Evolutionary conservation across 1,139 yeast genomes (phyloP).

Genomic region (Zygosaccharomyces sapae): DNA sequence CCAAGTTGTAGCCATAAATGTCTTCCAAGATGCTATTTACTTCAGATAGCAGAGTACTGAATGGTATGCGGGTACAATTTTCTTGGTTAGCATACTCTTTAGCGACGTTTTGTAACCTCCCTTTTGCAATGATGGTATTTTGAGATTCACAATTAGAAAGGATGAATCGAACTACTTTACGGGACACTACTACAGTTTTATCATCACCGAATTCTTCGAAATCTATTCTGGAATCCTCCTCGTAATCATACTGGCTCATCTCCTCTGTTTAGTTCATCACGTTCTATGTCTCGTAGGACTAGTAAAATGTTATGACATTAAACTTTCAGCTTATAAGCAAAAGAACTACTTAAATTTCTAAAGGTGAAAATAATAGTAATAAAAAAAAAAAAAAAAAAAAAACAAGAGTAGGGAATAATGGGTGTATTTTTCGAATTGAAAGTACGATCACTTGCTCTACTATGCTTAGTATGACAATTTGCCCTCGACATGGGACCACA

Average conservation of each 20-base stretch:
- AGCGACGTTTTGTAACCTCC: constrained; percentile 19
- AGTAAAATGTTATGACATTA: not conserved
- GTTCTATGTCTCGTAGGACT: not conserved
- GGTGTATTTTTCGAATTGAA: not conserved
- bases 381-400: too few species aligned
- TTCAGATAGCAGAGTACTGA: constrained; percentile 16
- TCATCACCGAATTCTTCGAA: constrained; percentile 4
- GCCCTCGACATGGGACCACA: constrained; percentile 48
- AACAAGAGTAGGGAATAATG: too few species aligned
- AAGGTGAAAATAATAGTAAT: too few species aligned
- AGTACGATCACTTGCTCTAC: not conserved
- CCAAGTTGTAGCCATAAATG: constrained; percentile 28
- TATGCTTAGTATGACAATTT: constrained; percentile 37
- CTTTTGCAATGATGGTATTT: constrained; percentile 23
- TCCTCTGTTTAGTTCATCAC: not conserved
- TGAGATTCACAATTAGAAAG: constrained; percentile 23
- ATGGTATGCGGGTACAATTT: constrained; percentile 16
- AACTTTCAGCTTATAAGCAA: not conserved
- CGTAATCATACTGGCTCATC: constrained; percentile 5
- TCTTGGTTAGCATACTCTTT: constrained; percentile 23
- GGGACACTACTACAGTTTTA: constrained; percentile 16
- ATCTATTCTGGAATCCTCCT: not conserved
- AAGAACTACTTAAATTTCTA: not conserved
- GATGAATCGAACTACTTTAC: constrained; percentile 23
- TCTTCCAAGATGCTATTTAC: constrained; percentile 22